Base-by-base conservation (phyloP, 2,329 filamentous ascomycete species). In the Paracoccidioides brasiliensis region DNA sequence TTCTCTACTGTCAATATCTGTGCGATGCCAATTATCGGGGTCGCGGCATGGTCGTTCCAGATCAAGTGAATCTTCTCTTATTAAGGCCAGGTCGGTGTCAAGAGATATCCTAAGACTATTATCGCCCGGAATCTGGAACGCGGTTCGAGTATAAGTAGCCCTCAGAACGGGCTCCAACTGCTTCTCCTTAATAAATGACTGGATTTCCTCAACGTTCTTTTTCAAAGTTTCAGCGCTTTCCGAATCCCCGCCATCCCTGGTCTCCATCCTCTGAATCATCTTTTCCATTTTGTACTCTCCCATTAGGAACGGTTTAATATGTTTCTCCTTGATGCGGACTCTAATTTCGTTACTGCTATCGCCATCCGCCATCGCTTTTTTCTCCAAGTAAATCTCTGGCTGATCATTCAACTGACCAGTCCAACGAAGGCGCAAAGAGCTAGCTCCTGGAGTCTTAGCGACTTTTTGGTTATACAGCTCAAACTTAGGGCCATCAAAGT, bases 41-140 rank as follows among this genome's bases (percentile, higher is more conserved):
- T 95, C 86, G 60, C 93, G 85, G 72, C 90, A 96, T 0, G 91
- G 90, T n/a, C 90, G 80, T 60, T 88, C 83, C 35, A 75, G 68
- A 67, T 97, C 91, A 52, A 98, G 77, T 1, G 86, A 72, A 64
- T 85, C 82, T 67, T 85, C 82, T 54, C 81, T 76, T 65, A 98
- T 94, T 63, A 97, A 86, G 30, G 89, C 90, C 37, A 98, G 78
- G 63, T 95, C 83, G 0, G 90, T 96, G 69, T 98, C 93, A 57
- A 98, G 86, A 5, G 90, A 90, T 63, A 98, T 88, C 55, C 93
- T 84, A 49, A 98, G 84, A 22, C 88, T 85, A 69, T 94, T 84
- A 67, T 98, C 90, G 12, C 88, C 83, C 5, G 93, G 93, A 62
- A 95, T 95, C 71, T 98, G 93, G 75, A 97, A 98, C 0, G 93